A percentile compares a stretch with the other conserved stretches of the same genome.
Conservation (phyloP, 208 protist genomes). For the Trypanosoma avium region DNA sequence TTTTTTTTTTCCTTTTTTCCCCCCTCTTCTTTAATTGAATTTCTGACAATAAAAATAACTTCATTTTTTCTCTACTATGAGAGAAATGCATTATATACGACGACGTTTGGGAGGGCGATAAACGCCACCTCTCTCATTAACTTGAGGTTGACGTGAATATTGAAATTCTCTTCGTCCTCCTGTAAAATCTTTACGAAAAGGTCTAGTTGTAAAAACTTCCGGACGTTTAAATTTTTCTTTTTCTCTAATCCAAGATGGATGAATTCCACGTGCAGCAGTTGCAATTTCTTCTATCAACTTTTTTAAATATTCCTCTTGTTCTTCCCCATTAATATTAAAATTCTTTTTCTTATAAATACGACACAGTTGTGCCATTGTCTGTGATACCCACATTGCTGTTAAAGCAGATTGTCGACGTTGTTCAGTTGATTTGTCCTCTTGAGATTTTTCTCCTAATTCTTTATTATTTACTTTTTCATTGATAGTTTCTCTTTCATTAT, state of each 20-base stretch:
- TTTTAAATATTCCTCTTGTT: not conserved
- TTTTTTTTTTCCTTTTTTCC: not conserved
- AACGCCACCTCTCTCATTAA: not conserved
- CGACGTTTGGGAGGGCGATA: slow-evolving; percentile 9
- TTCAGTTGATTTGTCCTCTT: not conserved
- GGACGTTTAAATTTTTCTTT: not conserved
- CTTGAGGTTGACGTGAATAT: not conserved
- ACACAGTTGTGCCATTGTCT: slow-evolving; percentile 20
- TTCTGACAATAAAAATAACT: not conserved
- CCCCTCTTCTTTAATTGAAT: not conserved
- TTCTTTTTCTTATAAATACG: slow-evolving; percentile 13
- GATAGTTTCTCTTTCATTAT: not conserved
- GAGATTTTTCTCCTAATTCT: not conserved
- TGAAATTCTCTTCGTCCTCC: no score
- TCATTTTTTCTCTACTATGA: not conserved
- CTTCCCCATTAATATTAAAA: not conserved
- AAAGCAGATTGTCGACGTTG: not conserved
- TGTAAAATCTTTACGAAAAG: no score
- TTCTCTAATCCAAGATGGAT: slow-evolving; percentile 16
- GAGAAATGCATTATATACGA: not conserved
- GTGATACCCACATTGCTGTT: slow-evolving; percentile 7
- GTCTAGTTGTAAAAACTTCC: no score
- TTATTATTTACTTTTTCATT: not conserved
- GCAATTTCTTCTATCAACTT: slow-evolving; percentile 7
- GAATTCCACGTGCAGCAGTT: not conserved